Percentiles rank a stretch among this genome's conserved stretches.
Conservation (phyloP, 1,139 yeast species). For the Magnusiomyces sp. region DNA sequence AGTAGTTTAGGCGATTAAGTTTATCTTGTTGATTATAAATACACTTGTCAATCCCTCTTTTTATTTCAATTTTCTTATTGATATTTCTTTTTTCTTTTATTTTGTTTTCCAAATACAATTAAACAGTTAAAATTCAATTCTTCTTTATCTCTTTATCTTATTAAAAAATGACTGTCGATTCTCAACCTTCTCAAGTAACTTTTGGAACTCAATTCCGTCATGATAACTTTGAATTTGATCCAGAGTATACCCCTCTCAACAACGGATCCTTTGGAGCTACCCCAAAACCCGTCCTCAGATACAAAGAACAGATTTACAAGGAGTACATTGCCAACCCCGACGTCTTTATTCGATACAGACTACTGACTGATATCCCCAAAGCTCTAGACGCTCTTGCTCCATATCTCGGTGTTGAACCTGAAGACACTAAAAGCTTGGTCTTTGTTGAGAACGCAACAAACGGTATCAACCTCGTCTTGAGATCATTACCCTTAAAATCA, state of each 20-base stretch:
- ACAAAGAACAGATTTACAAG: slow-evolving; percentile 12
- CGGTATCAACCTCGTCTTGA: slow-evolving; percentile 50
- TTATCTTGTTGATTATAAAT: neutral
- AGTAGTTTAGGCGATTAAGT: neutral
- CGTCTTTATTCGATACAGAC: slow-evolving; percentile 28
- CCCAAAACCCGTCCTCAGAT: slow-evolving; percentile 19
- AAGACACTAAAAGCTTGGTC: slow-evolving; percentile 33
- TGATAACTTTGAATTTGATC: slow-evolving; percentile 36
- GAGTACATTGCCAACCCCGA: slow-evolving; percentile 40
- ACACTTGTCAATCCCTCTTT: neutral
- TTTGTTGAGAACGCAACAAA: slow-evolving; percentile 53
- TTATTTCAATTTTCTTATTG: neutral
- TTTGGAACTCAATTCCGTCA: slow-evolving; percentile 48
- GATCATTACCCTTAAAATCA: slow-evolving; percentile 44
- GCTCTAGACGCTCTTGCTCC: slow-evolving; percentile 32
- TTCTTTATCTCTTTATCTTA: too few species aligned
- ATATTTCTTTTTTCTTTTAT: neutral
- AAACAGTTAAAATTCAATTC: neutral
- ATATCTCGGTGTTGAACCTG: slow-evolving; percentile 13
- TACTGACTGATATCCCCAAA: slow-evolving; percentile 26
- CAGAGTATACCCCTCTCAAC: slow-evolving; percentile 20
- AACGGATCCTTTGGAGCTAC: slow-evolving; percentile 24
- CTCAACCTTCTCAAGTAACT: too few species aligned
- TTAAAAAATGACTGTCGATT: too few species aligned
- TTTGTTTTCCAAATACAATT: neutral